Evolutionary conservation across 2,329 filamentous ascomycete species (phyloP).

Genomic region (Hymenotorrendiella dingleyae): DNA sequence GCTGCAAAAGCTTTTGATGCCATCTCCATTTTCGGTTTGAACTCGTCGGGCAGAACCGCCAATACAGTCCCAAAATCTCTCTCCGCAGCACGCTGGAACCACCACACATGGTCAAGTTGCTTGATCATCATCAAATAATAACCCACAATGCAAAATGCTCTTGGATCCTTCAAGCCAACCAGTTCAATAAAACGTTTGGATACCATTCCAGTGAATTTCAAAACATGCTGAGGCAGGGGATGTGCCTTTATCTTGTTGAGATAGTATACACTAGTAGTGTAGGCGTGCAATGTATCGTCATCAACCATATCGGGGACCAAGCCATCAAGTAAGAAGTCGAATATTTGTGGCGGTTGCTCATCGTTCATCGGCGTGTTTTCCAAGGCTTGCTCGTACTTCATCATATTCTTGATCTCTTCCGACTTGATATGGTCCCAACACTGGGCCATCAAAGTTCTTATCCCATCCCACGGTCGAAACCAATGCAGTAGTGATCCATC

Average conservation of each 20-base stretch:
- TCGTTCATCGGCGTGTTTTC: neutral
- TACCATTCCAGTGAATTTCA: constrained; percentile 59
- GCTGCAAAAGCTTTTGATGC: constrained; percentile 9
- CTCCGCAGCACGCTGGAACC: constrained; percentile 58
- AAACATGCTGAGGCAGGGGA: constrained; percentile 48
- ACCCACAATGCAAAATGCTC: constrained; percentile 57
- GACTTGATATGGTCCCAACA: constrained; percentile 57
- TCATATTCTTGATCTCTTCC: constrained; percentile 30
- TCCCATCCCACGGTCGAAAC: constrained; percentile 59
- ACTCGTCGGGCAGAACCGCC: constrained; percentile 15
- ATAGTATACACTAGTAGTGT: constrained; percentile 53
- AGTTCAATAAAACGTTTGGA: constrained; percentile 53
- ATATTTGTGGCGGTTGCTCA: neutral
- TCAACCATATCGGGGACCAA: constrained; percentile 16
- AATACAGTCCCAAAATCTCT: constrained; percentile 52
- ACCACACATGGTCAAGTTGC: constrained; percentile 58
- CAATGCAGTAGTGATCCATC: constrained; percentile 44
- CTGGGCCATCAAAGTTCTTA: constrained; percentile 54
- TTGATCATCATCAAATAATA: constrained; percentile 63
- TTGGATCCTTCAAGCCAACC: constrained; percentile 51
- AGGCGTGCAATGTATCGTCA: constrained; percentile 42
- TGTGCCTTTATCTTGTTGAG: constrained; percentile 57
- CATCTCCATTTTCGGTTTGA: constrained; percentile 18
- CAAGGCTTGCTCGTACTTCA: constrained; percentile 4
- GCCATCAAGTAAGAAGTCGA: constrained; percentile 31